Evolutionary conservation across 257 asterid species (phyloP).

Genomic region (Nyctanthes arbortristis): DNA sequence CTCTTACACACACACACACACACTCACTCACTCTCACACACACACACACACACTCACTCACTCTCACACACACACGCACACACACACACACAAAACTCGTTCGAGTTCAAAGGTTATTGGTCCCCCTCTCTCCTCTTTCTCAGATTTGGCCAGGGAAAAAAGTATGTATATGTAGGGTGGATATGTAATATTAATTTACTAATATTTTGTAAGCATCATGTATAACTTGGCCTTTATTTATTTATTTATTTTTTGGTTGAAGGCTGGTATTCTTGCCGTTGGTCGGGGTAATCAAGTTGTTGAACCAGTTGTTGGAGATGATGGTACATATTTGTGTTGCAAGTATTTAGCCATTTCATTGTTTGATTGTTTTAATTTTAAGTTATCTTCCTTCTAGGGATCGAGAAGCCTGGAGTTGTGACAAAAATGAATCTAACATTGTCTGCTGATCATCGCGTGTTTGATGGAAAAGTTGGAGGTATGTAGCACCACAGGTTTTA

Average conservation of each 20-base stretch:
- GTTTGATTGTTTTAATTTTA: conserved; percentile 15
- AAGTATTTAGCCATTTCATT: conserved; percentile 15
- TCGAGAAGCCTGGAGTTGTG: conserved; percentile 73
- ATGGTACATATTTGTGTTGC: conserved; percentile 50
- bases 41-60: neutral
- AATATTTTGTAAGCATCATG: conserved; percentile 1
- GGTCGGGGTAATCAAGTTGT: conserved; percentile 96
- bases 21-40: neutral
- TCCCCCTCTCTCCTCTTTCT: too few species aligned
- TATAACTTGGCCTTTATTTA: conserved; percentile 30
- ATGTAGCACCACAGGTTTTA: conserved; percentile 19
- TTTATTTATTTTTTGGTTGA: conserved; percentile 42
- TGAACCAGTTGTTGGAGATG: conserved; percentile 75
- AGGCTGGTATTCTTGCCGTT: conserved; percentile 99
- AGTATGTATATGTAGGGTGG: neutral
- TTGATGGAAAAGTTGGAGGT: conserved; percentile 98
- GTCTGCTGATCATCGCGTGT: conserved; percentile 96
- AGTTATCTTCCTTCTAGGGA: conserved; percentile 52
- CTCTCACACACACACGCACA: neutral
- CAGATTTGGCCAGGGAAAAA: too few species aligned
- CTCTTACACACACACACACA: conserved; percentile 9
- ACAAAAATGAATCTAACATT: conserved; percentile 82
- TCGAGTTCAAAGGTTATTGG: neutral
- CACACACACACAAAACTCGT: neutral
- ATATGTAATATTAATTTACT: neutral